Evolutionary conservation across 2,329 filamentous ascomycete genomes (phyloP), one percentile per base, ranked within the genome.

Genomic region (Scedosporium minutisporum): DNA sequence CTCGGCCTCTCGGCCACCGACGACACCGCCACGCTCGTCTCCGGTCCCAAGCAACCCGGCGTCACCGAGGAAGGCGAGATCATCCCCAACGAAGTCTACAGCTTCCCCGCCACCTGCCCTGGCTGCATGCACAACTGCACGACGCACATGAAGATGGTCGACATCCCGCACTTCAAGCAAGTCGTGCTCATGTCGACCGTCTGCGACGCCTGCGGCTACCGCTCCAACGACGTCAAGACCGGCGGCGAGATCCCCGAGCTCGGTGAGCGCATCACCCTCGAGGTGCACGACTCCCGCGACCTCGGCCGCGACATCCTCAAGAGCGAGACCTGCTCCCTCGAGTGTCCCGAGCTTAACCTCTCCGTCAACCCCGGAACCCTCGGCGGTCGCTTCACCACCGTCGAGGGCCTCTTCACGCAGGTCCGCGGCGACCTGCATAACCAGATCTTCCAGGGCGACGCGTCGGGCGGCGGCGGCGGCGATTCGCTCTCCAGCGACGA

Each of bases 141-240:
- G 3, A 96, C 96, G 9, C 93, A 96, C 75, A 97, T 97, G 91
- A 96, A 97, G 80, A 96, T 96, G 88, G 91, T 97, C 63, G 91
- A 96, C 70, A 97, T 99, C 65, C 95, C 95, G 0, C 89, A 96
- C 77, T 99, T 99, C 80, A 96, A 97, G 77, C 91, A 97, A 72
- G 95, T 99, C 3, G 87, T 97, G 48, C 82, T 99, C 69, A 97
- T 96, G 90, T 93, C 88, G 68, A 97, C 93, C 2, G 87, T 91
- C 29, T 99, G 95, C 76, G 88, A 93, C 29, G 82, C 88, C 74
- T 99, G 95, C 73, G 93, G 93, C 63, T 96, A 97, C 79, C 88
- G 91, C 65, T 95, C 89, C 68, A 97, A 96, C 75, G 95, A 99
- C 74, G 91, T 99, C 72, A 97, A 97, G 82, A 97, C 95, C 1